phyloP scores from a whole-genome alignment of 257 asterid genomes.

The Rehmannia glutinosa region DNA sequence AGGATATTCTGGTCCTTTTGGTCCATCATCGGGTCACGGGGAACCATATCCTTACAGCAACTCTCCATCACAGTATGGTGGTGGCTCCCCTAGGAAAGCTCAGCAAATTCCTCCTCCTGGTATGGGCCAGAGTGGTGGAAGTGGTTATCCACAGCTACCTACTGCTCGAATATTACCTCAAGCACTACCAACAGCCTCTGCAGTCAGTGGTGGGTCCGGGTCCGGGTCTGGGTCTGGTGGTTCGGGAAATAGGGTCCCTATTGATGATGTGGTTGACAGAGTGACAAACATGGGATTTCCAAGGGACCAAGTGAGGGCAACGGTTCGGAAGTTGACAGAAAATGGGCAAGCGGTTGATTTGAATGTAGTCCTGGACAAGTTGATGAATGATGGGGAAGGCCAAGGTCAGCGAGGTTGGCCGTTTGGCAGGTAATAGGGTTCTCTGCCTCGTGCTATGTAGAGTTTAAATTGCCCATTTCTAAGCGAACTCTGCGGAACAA shows the following conservation, averaged over 20 bases:
- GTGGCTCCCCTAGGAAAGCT: slow-evolving; percentile 51
- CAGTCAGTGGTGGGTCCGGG: slow-evolving; percentile 44
- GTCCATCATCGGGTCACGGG: slow-evolving; percentile 45
- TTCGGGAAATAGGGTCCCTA: slow-evolving; percentile 72
- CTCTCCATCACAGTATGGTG: slow-evolving; percentile 52
- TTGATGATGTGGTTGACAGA: slow-evolving; percentile 93
- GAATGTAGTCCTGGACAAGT: slow-evolving; percentile 86
- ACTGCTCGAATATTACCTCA: slow-evolving; percentile 88
- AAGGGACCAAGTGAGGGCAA: slow-evolving; percentile 82
- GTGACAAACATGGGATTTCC: slow-evolving; percentile 93
- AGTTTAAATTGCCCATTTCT: slow-evolving; percentile 19
- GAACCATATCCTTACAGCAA: slow-evolving; percentile 68
- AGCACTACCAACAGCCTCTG: slow-evolving; percentile 76
- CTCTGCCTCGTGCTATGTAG: slow-evolving; percentile 30
- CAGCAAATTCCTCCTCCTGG: slow-evolving; percentile 46
- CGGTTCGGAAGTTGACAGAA: slow-evolving; percentile 81
- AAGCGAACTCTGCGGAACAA: slow-evolving; percentile 16
- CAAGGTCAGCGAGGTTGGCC: slow-evolving; percentile 74
- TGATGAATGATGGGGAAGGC: slow-evolving; percentile 84
- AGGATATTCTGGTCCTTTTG: slow-evolving; percentile 64
- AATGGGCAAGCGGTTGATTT: slow-evolving; percentile 91
- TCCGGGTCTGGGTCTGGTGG: slow-evolving; percentile 41
- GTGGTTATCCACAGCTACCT: slow-evolving; percentile 82
- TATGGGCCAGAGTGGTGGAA: slow-evolving; percentile 52
- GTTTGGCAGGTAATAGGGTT: slow-evolving; percentile 50